phyloP scores from a whole-genome alignment of 2,329 filamentous ascomycete species.

The Xylaria arbuscula region DNA sequence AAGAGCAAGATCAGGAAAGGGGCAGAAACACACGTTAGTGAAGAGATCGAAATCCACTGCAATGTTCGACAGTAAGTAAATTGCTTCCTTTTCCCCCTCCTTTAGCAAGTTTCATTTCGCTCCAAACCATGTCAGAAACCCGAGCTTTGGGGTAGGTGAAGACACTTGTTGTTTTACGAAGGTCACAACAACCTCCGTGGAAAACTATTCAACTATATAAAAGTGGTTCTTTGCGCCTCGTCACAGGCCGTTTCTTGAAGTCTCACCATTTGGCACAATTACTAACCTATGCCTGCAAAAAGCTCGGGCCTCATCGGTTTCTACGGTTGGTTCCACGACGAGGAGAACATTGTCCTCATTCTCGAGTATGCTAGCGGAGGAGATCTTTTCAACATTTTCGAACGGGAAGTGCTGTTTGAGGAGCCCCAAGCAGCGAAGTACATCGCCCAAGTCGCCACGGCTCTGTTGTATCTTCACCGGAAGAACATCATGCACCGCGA shows the following conservation, averaged over 20 bases:
- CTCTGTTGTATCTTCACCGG: conserved; percentile 87
- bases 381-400: conserved; percentile 85
- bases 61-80: conserved; percentile 73
- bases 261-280: too few relatives aligned
- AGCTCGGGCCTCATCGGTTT: conserved; percentile 81
- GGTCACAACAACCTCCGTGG: too few relatives aligned
- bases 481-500: conserved; percentile 97
- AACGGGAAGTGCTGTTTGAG: conserved; percentile 79
- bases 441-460: conserved; percentile 86
- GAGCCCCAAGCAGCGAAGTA: conserved; percentile 88
- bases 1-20: conserved; percentile 80
- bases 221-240: too few relatives aligned
- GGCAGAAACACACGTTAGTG: conserved; percentile 85
- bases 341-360: conserved; percentile 85
- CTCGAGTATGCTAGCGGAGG: conserved; percentile 88
- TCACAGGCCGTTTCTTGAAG: too few relatives aligned
- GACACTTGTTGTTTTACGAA: too few relatives aligned
- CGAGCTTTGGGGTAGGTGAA: too few relatives aligned
- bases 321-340: conserved; percentile 89
- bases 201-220: too few relatives aligned
- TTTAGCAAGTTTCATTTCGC: too few relatives aligned
- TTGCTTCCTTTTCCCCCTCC: too few relatives aligned
- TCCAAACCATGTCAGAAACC: too few relatives aligned
- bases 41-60: conserved; percentile 89
- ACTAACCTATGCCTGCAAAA: too few relatives aligned